These are phyloP conservation scores for Exophiala viscosa DNA, from an alignment of 2,329 filamentous ascomycete genomes.

Conservation along the genomic window DNA sequence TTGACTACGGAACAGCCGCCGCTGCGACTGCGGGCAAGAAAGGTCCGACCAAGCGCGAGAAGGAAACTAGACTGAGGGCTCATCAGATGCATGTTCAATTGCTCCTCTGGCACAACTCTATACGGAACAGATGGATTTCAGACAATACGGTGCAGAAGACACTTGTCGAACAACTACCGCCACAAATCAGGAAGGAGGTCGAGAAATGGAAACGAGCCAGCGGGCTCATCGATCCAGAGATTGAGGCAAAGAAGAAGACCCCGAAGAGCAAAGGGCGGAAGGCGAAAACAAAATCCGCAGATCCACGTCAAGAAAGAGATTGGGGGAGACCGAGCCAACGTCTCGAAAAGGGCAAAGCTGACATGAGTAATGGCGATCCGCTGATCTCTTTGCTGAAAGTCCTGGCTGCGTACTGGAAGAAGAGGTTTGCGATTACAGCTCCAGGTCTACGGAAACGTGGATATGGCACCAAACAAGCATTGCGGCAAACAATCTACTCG, in stretches of 20 bases:
- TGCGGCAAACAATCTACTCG: slow-evolving; percentile 70
- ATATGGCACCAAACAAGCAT: slow-evolving; percentile 72
- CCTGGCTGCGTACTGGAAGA: slow-evolving; percentile 83
- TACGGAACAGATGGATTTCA: slow-evolving; percentile 80
- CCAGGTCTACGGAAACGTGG: slow-evolving; percentile 85
- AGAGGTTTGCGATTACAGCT: slow-evolving; percentile 70
- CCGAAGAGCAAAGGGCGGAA: slow-evolving; percentile 37
- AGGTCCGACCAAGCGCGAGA: slow-evolving; percentile 79
- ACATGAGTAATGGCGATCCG: slow-evolving; percentile 80
- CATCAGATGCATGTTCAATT: slow-evolving; percentile 87
- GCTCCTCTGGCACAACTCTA: slow-evolving; percentile 82
- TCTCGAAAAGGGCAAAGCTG: slow-evolving; percentile 65
- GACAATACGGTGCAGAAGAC: slow-evolving; percentile 71
- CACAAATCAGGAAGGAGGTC: slow-evolving; percentile 66
- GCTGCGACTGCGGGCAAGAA: slow-evolving; percentile 68
- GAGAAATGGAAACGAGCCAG: slow-evolving; percentile 69
- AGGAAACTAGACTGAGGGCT: slow-evolving; percentile 69
- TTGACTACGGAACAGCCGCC: slow-evolving; percentile 55
- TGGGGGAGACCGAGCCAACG: slow-evolving; percentile 69
- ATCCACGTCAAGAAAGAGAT: slow-evolving; percentile 52
- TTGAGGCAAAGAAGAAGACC: slow-evolving; percentile 31
- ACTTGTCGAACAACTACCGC: slow-evolving; percentile 68
- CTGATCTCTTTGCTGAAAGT: slow-evolving; percentile 70
- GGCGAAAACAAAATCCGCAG: slow-evolving; percentile 40
- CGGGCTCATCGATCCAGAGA: slow-evolving; percentile 53